A percentile compares a stretch with the other conserved stretches of the same genome.
Conservation (phyloP, 1,284 basidiomycete genomes). For the Gastroboletus turbinatus region DNA sequence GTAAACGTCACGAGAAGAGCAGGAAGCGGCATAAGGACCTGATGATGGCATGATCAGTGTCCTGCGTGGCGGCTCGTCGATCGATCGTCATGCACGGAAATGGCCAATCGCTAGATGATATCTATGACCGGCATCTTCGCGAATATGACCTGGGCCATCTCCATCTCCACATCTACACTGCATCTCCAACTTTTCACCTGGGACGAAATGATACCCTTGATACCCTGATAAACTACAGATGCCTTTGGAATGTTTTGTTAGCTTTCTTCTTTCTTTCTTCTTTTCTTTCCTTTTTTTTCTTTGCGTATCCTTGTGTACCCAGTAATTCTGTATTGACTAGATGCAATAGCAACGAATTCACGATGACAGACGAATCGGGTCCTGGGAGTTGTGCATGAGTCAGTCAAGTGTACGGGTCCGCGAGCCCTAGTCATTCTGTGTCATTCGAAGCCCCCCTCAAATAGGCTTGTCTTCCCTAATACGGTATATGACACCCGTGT, state of each 20-base stretch:
- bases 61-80: constrained; percentile 13
- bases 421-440: constrained; percentile 12
- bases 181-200: not conserved
- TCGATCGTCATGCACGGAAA: constrained; percentile 20
- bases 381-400: not conserved
- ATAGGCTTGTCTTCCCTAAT: not conserved
- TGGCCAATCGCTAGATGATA: constrained; percentile 1
- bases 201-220: constrained; percentile 25
- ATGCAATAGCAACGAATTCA: constrained; percentile 2
- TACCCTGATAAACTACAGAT: constrained; percentile 20
- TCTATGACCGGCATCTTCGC: constrained; percentile 3
- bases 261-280: not conserved
- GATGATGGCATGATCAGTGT: constrained; percentile 16
- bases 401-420: constrained; percentile 3
- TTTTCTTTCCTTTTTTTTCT: not conserved
- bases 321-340: constrained; percentile 20
- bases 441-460: constrained; percentile 3
- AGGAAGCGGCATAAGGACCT: constrained; percentile 30
- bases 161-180: constrained; percentile 2
- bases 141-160: constrained; percentile 5
- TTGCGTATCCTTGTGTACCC: not conserved
- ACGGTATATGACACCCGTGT: not conserved
- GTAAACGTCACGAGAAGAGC: constrained; percentile 37
- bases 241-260: constrained; percentile 12
- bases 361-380: not conserved